These are phyloP conservation scores for Periconia macrospinosa DNA, from an alignment of 2,329 filamentous ascomycete species.

Conservation along the genomic window DNA sequence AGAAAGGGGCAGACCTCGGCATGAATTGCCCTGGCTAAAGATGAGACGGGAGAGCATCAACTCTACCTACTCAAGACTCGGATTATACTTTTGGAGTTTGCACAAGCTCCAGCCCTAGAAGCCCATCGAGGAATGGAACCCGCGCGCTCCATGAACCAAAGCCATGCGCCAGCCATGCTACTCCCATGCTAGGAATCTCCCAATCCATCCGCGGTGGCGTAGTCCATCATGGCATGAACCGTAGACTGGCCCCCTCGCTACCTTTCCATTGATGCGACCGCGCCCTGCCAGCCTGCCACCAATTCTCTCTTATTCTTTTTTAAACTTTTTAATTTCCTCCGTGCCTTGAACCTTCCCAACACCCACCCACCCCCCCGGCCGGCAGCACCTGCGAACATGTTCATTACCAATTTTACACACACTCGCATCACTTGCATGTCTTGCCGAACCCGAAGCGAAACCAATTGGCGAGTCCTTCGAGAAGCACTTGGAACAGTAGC, in stretches of 20 bases:
- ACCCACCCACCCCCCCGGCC: no score
- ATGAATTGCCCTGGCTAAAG: not conserved
- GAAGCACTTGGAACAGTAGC: conserved; percentile 1
- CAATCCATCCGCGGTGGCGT: not conserved
- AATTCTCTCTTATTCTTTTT: no score
- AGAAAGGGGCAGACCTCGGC: not conserved
- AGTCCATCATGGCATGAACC: not conserved
- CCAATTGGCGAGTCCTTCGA: conserved; percentile 11
- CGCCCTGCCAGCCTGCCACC: no score
- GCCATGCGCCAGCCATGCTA: not conserved
- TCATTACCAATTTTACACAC: conserved; percentile 20
- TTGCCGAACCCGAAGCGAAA: conserved; percentile 5
- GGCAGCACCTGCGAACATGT: conserved; percentile 27
- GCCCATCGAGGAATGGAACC: no score
- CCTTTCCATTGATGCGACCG: not conserved
- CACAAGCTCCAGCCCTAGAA: no score
- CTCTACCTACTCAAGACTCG: no score
- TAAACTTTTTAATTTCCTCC: no score
- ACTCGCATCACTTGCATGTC: conserved; percentile 10
- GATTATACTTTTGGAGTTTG: no score
- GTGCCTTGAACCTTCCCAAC: no score
- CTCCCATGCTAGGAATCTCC: no score
- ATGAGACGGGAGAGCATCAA: not conserved
- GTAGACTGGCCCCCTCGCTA: not conserved
- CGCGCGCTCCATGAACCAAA: no score